Evolutionary conservation across 140 eudicot species (phyloP).

Genomic region (Cichorium intybus): DNA sequence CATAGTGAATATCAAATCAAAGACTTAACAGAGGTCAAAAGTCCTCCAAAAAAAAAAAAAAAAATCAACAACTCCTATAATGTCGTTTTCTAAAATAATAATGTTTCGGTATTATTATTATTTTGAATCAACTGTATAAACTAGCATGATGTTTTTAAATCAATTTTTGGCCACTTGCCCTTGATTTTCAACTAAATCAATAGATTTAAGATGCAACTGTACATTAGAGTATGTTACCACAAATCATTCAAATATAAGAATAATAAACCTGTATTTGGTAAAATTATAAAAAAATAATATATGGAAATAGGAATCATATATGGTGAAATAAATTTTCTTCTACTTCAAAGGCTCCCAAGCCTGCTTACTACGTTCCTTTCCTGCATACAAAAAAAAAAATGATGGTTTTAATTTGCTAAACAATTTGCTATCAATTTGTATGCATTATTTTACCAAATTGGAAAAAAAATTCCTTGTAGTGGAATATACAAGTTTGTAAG

Average conservation of each 20-base stretch:
- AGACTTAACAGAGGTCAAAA: not conserved
- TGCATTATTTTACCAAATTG: too few relatives aligned
- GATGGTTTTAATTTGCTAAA: too few relatives aligned
- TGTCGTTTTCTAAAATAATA: not conserved
- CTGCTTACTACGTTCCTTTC: constrained; percentile 30
- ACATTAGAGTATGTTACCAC: constrained; percentile 18
- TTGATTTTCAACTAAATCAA: not conserved
- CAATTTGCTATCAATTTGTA: too few relatives aligned
- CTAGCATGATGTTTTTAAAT: too few relatives aligned
- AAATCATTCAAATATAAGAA: constrained; percentile 21
- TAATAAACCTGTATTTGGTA: constrained; percentile 19
- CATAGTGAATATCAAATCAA: not conserved
- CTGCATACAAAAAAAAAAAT: constrained; percentile 15
- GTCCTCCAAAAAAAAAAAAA: not conserved
- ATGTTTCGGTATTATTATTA: not conserved
- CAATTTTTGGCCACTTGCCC: too few relatives aligned
- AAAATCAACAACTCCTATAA: not conserved
- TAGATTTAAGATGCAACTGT: constrained; percentile 26
- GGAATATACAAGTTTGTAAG: too few relatives aligned
- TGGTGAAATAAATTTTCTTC: constrained; percentile 18
- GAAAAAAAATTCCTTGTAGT: too few relatives aligned
- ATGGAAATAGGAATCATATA: constrained; percentile 1
- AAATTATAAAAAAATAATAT: constrained; percentile 19
- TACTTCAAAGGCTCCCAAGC: constrained; percentile 37
- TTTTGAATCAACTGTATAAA: too few relatives aligned